Evolutionary conservation across 1,139 yeast genomes (phyloP).

Genomic region (Pneumocystis wakefieldiae): DNA sequence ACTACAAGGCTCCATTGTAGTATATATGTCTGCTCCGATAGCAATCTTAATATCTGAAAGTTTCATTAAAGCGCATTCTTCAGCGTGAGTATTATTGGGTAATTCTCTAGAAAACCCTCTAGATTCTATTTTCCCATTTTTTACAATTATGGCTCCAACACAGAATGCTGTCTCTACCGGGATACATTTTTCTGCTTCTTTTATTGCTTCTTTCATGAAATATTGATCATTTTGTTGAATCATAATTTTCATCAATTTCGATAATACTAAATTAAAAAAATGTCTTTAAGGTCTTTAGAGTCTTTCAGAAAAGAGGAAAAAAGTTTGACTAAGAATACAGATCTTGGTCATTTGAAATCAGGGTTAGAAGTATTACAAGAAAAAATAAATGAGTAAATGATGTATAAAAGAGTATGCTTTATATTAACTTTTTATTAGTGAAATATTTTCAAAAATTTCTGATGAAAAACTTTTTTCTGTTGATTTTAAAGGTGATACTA

Average conservation of each 20-base stretch:
- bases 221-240: conserved; percentile 12
- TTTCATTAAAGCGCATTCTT: conserved; percentile 82
- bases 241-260: not conserved
- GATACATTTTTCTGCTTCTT: conserved; percentile 66
- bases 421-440: not conserved
- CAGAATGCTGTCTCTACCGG: conserved; percentile 78
- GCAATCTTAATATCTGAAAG: conserved; percentile 42
- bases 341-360: not conserved
- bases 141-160: conserved; percentile 79
- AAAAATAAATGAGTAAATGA: not conserved
- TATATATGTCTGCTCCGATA: conserved; percentile 64
- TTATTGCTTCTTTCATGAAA: conserved; percentile 49
- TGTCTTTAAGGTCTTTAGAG: not conserved
- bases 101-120: conserved; percentile 84
- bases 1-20: conserved; percentile 98
- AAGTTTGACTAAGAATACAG: not conserved
- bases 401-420: not conserved
- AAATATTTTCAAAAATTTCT: not conserved
- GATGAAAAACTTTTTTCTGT: not conserved
- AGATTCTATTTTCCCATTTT: conserved; percentile 43
- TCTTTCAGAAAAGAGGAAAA: not conserved
- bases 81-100: conserved; percentile 96
- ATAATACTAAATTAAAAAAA: not conserved
- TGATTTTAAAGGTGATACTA: not conserved
- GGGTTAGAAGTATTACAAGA: not conserved